Conservation (phyloP, 2,329 filamentous ascomycete species). For the Alternaria rosae region DNA sequence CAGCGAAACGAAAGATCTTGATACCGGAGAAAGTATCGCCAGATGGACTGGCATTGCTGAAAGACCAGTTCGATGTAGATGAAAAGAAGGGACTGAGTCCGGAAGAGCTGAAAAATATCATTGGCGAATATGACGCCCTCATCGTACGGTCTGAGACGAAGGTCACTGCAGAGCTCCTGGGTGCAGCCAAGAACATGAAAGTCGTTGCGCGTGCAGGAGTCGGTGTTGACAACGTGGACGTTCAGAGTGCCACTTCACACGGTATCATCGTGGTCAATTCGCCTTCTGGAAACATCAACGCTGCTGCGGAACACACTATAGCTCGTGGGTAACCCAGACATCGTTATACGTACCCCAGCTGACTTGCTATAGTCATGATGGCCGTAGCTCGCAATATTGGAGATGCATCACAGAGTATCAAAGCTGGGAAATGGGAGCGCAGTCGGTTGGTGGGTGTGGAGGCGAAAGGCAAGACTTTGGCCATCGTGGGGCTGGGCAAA, state of each 20-base stretch:
- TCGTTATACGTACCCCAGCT: conserved; percentile 19
- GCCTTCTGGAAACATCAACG: conserved; percentile 80
- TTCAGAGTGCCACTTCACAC: conserved; percentile 72
- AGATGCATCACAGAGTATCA: conserved; percentile 72
- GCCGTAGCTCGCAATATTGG: conserved; percentile 77
- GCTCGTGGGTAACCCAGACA: conserved; percentile 48
- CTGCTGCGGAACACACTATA: conserved; percentile 80
- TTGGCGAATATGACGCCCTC: conserved; percentile 75
- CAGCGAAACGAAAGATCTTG: conserved; percentile 63
- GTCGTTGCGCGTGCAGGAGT: conserved; percentile 84
- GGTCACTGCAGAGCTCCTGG: conserved; percentile 73
- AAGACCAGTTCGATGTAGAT: conserved; percentile 73
- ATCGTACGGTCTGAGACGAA: conserved; percentile 85
- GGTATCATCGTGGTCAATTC: conserved; percentile 84
- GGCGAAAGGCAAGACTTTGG: conserved; percentile 77
- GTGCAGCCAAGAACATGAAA: conserved; percentile 71
- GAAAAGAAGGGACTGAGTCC: conserved; percentile 68
- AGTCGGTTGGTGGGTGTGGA: conserved; percentile 78
- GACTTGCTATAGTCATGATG: conserved; percentile 64
- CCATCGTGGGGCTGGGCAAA: conserved; percentile 82
- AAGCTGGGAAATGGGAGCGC: conserved; percentile 77
- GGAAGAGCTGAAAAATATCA: conserved; percentile 70
- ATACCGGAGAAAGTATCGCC: conserved; percentile 81
- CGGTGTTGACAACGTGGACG: conserved; percentile 81
- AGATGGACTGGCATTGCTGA: conserved; percentile 76